Evolutionary conservation across 2,329 filamentous ascomycete genomes (phyloP).

Genomic region (Xylariaceae sp.): DNA sequence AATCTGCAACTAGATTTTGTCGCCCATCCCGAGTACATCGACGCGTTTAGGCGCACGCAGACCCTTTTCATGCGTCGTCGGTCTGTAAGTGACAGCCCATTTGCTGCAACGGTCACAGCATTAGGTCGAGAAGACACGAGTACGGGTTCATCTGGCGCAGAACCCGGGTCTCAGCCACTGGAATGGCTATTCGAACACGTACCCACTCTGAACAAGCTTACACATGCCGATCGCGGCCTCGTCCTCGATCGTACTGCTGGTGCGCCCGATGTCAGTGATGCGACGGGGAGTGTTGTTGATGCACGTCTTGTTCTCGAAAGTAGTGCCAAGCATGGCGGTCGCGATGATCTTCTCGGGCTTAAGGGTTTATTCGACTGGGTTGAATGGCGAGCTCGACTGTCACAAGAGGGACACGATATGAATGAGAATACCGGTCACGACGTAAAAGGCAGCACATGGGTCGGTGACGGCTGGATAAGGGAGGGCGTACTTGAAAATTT

Average conservation of each 20-base stretch:
- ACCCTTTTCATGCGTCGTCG: slow-evolving; percentile 71
- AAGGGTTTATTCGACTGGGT: slow-evolving; percentile 55
- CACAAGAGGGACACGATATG: slow-evolving; percentile 21
- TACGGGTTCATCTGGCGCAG: slow-evolving; percentile 34
- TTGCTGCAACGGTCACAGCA: slow-evolving; percentile 70
- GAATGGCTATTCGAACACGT: slow-evolving; percentile 71
- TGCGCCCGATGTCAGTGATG: slow-evolving; percentile 44
- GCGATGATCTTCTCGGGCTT: slow-evolving; percentile 43
- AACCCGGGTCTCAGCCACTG: slow-evolving; percentile 45
- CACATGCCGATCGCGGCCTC: slow-evolving; percentile 62
- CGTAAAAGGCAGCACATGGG: slow-evolving; percentile 23
- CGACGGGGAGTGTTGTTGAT: slow-evolving; percentile 55
- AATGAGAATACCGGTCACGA: slow-evolving; percentile 17
- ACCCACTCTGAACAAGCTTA: slow-evolving; percentile 47
- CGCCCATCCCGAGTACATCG: slow-evolving; percentile 55
- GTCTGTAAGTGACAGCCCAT: slow-evolving; percentile 63
- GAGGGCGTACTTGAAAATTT: slow-evolving; percentile 52
- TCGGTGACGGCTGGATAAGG: slow-evolving; percentile 50
- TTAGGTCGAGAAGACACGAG: slow-evolving; percentile 49
- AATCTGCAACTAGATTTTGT: slow-evolving; percentile 73
- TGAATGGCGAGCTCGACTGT: slow-evolving; percentile 37
- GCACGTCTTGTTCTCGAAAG: slow-evolving; percentile 63
- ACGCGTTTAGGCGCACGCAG: slow-evolving; percentile 65
- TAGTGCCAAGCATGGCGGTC: slow-evolving; percentile 30
- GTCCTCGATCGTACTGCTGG: slow-evolving; percentile 52